Percentiles rank a stretch among this genome's conserved stretches.
These are phyloP conservation scores for Blastobotrys elegans DNA, from an alignment of 1,139 yeast species.

Conservation along the genomic window DNA sequence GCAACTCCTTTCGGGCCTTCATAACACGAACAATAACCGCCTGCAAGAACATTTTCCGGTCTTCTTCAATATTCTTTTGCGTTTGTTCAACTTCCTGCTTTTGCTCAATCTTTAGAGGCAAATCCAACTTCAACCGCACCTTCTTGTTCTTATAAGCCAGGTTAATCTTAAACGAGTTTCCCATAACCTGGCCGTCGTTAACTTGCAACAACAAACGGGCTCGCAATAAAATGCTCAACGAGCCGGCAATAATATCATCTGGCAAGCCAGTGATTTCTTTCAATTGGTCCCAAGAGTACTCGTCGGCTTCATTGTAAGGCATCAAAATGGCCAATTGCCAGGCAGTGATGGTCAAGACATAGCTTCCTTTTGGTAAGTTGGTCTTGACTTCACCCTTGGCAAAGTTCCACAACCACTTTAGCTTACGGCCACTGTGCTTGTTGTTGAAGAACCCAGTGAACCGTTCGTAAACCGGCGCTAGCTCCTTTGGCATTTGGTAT, in stretches of 20 bases:
- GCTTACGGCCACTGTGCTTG: conserved; percentile 81
- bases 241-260: conserved; percentile 61
- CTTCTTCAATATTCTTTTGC: conserved; percentile 78
- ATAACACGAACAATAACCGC: conserved; percentile 95
- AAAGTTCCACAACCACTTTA: conserved; percentile 95
- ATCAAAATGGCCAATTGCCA: conserved; percentile 82
- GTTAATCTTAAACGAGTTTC: conserved; percentile 67
- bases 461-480: conserved; percentile 58
- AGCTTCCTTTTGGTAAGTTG: conserved; percentile 64
- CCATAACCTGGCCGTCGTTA: conserved; percentile 38
- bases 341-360: conserved; percentile 79
- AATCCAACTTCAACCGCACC: conserved; percentile 76
- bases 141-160: conserved; percentile 82
- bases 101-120: conserved; percentile 74
- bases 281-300: conserved; percentile 58
- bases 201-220: conserved; percentile 66
- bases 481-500: conserved; percentile 58
- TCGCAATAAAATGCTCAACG: conserved; percentile 73
- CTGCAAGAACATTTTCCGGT: conserved; percentile 78
- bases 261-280: conserved; percentile 65
- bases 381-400: conserved; percentile 92
- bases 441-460: conserved; percentile 64
- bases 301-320: conserved; percentile 64
- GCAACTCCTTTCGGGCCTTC: conserved; percentile 83
- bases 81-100: conserved; percentile 78